Evolutionary conservation across 495 filamentous ascomycete species (phyloP), one percentile per base, ranked within the genome.

Genomic region (Hypomontagnella monticulosa): DNA sequence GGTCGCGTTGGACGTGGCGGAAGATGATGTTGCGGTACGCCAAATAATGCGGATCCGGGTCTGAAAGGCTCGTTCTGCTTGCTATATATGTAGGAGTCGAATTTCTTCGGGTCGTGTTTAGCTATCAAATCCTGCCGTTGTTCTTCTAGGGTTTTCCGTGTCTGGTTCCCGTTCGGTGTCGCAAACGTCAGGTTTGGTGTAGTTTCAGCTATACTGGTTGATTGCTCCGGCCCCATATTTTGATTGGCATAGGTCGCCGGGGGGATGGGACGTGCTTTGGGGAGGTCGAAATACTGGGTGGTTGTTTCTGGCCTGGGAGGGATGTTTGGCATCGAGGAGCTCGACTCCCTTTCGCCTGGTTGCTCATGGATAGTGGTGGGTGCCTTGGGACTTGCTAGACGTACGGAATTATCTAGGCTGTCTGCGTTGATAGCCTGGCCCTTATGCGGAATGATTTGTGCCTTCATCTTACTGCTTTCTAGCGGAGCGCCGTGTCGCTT

Each of bases 31-130:
- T 57, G 34, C 2, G 57, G 48, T 3, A 58, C 3, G 4, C 54
- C 63, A 53, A 67, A 74, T 18, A 58, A 57, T 1, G 41, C n/a
- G n/a, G 69, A 69, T 9, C 70, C 67, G 1, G 70, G 70, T 33
- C 67, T 60, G 34, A 68, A 68, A 0, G 66, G 56, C n/a, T 69
- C 66, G 30, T 72, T 72, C 12, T 37, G 60, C 15, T 72, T 66
- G 15, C 67, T 49, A 11, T 74, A 72, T 1, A 74, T 73, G 12
- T 71, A 58, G 1, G 65, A 65, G 46, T 73, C 71, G 9, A 73
- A 62, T 33, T 63, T 59, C 3, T 32, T 40, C 0, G 69, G 57
- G 15, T 73, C 71, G 42, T 73, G 71, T 11, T 69, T 61, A 3
- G 69, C 49, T 44, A 69, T 40, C 69, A 57, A 64, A 38, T 50